Conservation (phyloP, 345 rosid species). For the Euphorbia pulcherrima region DNA sequence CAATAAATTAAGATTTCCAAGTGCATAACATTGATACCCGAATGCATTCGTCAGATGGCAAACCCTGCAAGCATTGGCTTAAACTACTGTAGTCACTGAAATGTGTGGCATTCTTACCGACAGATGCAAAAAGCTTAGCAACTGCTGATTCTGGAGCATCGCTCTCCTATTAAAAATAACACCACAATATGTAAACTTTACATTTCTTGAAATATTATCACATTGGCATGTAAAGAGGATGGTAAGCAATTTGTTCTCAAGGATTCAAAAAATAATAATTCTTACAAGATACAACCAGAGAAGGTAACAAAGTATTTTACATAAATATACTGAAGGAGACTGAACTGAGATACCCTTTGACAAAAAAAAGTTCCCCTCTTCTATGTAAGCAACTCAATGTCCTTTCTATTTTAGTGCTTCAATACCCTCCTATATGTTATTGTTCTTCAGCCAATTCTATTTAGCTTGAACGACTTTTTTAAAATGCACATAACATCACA, state of each 20-base stretch:
- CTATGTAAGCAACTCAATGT: background rate
- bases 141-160: conserved; percentile 88
- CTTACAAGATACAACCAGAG: background rate
- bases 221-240: background rate
- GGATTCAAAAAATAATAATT: background rate
- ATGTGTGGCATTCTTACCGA: conserved; percentile 52
- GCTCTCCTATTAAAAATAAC: conserved; percentile 58
- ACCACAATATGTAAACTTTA: conserved; percentile 8
- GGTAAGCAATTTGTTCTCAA: conserved; percentile 11
- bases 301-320: background rate
- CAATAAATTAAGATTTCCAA: background rate
- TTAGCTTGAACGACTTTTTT: background rate
- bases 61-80: conserved; percentile 66
- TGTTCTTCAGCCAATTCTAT: background rate
- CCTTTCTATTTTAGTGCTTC: background rate
- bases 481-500: background rate
- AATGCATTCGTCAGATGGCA: conserved; percentile 84
- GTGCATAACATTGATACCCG: conserved; percentile 42
- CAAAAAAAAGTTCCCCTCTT: background rate
- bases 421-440: background rate
- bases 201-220: background rate
- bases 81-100: conserved; percentile 47
- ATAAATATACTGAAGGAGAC: conserved; percentile 1
- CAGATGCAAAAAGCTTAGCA: conserved; percentile 87
- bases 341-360: background rate